Evolutionary conservation across 352 stramenopile species (phyloP), one percentile per base, ranked within the genome.

Genomic region (Globisporangium heterothallicum): DNA sequence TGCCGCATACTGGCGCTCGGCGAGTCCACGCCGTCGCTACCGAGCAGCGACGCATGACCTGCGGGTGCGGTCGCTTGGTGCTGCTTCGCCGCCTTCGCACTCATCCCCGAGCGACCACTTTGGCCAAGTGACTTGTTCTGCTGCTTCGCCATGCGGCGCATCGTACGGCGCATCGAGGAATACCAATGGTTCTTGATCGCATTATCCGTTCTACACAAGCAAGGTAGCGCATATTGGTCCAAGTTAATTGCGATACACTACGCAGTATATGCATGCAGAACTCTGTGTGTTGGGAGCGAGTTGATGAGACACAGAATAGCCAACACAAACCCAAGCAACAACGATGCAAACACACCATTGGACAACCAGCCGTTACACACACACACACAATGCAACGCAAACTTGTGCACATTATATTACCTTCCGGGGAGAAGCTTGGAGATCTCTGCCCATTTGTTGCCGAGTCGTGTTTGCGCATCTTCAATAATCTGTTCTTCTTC

Each of bases 381-480:
- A 36, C 1, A 3, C 30, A 36, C 6, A 8, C 2, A 38, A 36
- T 9, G n/a, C n/a, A n/a, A n/a, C n/a, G n/a, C n/a, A n/a, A n/a
- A n/a, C n/a, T n/a, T n/a, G n/a, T n/a, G n/a, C n/a, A n/a, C n/a
- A n/a, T n/a, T n/a, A n/a, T n/a, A n/a, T n/a, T n/a, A 90, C 77
- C 81, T 72, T 25, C 96, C 96, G 40, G 95, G 94, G 8, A 99
- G 71, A 0, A 96, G 74, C 61, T 99, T 99, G 27, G 95, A 96
- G 66, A 99, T 99, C 68, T 98, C 93, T 7, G 92, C 92, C 97
- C 97, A 99, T 49, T 97, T 95, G 75, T 99, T 99, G 16, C 97
- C 96, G 25, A 96, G 84, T 19, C 85, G 67, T 19, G 78, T 91
- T 59, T 97, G 89, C 4, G 83, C 81, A 50, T 93, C 78, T 45